phyloP scores from a whole-genome alignment of 2,329 filamentous ascomycete genomes.

The Waltergamsia citrina region DNA sequence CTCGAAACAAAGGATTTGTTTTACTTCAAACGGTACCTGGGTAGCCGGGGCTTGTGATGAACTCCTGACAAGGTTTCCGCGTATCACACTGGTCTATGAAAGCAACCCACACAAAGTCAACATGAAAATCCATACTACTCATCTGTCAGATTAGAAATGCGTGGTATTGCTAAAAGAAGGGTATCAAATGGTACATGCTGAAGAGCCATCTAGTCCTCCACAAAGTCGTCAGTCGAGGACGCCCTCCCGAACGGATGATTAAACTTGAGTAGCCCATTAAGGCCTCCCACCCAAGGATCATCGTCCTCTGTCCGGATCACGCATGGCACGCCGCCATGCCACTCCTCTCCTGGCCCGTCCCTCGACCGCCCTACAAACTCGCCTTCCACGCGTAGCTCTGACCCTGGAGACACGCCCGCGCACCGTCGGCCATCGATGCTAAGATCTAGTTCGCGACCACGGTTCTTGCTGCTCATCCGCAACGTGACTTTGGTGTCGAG shows the following conservation, averaged over 20 bases:
- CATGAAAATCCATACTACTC: too few relatives aligned
- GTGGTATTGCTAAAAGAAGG: not conserved
- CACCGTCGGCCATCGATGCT: conserved; percentile 69
- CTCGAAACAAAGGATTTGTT: too few relatives aligned
- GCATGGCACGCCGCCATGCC: conserved; percentile 80
- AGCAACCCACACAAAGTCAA: too few relatives aligned
- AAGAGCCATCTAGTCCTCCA: not conserved
- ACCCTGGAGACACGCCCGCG: conserved; percentile 59
- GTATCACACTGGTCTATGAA: too few relatives aligned
- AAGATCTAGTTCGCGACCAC: conserved; percentile 66
- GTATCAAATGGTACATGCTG: too few relatives aligned
- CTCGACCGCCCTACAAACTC: conserved; percentile 55
- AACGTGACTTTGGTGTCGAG: conserved; percentile 77
- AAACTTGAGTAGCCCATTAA: conserved; percentile 92
- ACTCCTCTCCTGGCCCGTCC: conserved; percentile 29
- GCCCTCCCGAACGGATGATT: conserved; percentile 82
- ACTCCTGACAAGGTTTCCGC: too few relatives aligned
- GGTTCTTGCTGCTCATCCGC: conserved; percentile 70
- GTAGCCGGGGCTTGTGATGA: too few relatives aligned
- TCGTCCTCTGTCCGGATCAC: conserved; percentile 72
- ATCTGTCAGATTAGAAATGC: too few relatives aligned
- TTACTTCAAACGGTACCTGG: too few relatives aligned
- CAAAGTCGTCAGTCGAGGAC: conserved; percentile 10
- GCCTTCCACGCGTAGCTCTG: conserved; percentile 82
- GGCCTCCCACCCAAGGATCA: conserved; percentile 91